These are phyloP conservation scores for Fagopyrum tataricum DNA, from an alignment of 148 eudicot genomes.

Conservation along the genomic window DNA sequence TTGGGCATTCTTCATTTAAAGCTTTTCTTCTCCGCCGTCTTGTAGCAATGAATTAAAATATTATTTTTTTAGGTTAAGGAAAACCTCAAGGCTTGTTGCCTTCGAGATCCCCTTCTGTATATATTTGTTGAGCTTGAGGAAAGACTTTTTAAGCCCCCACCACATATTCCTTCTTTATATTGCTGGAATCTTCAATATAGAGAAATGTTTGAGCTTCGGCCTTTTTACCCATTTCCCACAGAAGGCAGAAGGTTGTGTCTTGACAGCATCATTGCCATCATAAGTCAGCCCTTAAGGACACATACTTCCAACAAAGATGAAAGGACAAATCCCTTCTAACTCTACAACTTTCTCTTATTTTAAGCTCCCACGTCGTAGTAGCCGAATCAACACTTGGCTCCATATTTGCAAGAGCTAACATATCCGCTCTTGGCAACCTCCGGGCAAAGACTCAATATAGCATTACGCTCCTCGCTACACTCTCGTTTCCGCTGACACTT, in stretches of 20 bases:
- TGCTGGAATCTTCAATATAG: too few relatives aligned
- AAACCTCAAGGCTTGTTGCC: too few relatives aligned
- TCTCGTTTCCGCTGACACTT: slow-evolving; percentile 85
- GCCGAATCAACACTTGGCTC: slow-evolving; percentile 73
- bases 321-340: slow-evolving; percentile 82
- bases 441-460: slow-evolving; percentile 63
- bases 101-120: too few relatives aligned
- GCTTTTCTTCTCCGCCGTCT: too few relatives aligned
- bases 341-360: slow-evolving; percentile 76
- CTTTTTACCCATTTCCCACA: slow-evolving; percentile 68
- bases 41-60: too few relatives aligned
- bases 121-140: too few relatives aligned
- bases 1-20: too few relatives aligned
- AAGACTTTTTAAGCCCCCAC: too few relatives aligned
- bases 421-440: too few relatives aligned
- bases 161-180: too few relatives aligned
- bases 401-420: slow-evolving; percentile 49
- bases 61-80: too few relatives aligned
- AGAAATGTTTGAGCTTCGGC: slow-evolving; percentile 81
- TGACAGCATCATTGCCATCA: slow-evolving; percentile 29
- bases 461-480: slow-evolving; percentile 65
- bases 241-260: slow-evolving; percentile 36
- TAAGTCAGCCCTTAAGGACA: slow-evolving; percentile 86
- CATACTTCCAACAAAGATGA: slow-evolving; percentile 34
- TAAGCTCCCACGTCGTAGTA: slow-evolving; percentile 85